Evolutionary conservation across 805 yeast species (phyloP).

Genomic region (Kurtzmaniella cleridarum): DNA sequence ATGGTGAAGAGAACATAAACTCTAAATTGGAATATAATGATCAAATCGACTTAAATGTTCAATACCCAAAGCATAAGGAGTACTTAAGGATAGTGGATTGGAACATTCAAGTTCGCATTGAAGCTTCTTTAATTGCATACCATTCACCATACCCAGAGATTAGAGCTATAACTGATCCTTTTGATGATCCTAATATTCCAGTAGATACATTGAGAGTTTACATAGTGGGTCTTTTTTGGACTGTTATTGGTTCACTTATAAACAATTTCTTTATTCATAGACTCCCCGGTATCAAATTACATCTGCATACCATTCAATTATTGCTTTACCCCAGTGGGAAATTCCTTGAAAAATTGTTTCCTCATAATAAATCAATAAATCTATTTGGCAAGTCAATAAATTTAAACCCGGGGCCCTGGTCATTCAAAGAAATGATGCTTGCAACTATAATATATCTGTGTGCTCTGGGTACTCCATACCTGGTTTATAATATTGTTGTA

Average conservation of each 20-base stretch:
- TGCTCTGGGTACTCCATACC: slow-evolving; percentile 38
- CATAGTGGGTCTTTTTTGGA: slow-evolving; percentile 36
- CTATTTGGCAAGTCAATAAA: slow-evolving; percentile 19
- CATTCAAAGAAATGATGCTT: slow-evolving; percentile 41
- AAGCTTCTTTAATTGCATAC: slow-evolving; percentile 33
- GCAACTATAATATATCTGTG: slow-evolving; percentile 39
- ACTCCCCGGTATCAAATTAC: slow-evolving; percentile 29
- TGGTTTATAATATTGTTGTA: slow-evolving; percentile 37
- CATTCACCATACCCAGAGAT: slow-evolving; percentile 40
- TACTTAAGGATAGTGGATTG: slow-evolving; percentile 25
- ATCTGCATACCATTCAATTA: slow-evolving; percentile 36
- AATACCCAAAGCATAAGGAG: slow-evolving; percentile 11
- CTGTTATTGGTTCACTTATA: slow-evolving; percentile 33
- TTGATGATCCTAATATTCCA: slow-evolving; percentile 27
- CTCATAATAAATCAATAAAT: slow-evolving; percentile 15
- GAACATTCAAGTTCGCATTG: slow-evolving; percentile 29
- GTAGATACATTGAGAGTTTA: slow-evolving; percentile 36
- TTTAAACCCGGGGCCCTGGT: slow-evolving; percentile 40
- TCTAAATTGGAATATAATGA: not conserved
- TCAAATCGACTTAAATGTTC: not conserved
- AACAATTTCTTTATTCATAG: slow-evolving; percentile 40
- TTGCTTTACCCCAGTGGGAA: slow-evolving; percentile 35
- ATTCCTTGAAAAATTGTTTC: slow-evolving; percentile 32
- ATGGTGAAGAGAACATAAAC: not conserved
- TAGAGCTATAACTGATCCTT: slow-evolving; percentile 35